These are phyloP conservation scores for Coniella vitis DNA, from an alignment of 2,329 filamentous ascomycete species.

Conservation along the genomic window DNA sequence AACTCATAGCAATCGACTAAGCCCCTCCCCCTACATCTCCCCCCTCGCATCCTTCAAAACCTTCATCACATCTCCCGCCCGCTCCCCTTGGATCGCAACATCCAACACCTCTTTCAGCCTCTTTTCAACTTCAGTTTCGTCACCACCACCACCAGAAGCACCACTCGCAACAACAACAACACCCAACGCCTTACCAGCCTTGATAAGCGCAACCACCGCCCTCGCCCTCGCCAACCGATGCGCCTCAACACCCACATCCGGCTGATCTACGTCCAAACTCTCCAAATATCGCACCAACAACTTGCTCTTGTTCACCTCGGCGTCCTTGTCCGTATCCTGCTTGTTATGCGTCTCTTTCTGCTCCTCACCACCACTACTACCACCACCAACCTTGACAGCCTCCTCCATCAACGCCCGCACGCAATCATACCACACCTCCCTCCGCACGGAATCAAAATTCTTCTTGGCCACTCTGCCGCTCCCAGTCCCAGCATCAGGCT, in stretches of 20 bases:
- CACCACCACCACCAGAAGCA: slow-evolving; percentile 24
- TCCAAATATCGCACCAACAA: slow-evolving; percentile 33
- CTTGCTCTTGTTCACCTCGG: no score
- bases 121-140: slow-evolving; percentile 11
- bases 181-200: slow-evolving; percentile 33
- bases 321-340: slow-evolving; percentile 14
- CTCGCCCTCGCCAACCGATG: slow-evolving; percentile 43
- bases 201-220: slow-evolving; percentile 35
- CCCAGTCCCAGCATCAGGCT: not conserved
- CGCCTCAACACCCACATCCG: slow-evolving; percentile 42
- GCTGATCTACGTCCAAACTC: slow-evolving; percentile 39
- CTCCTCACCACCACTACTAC: slow-evolving; percentile 5
- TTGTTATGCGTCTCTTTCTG: not conserved
- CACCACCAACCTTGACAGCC: slow-evolving; percentile 22
- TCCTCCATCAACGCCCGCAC: slow-evolving; percentile 41
- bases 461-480: slow-evolving; percentile 15
- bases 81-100: slow-evolving; percentile 24
- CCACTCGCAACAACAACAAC: no score
- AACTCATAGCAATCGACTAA: no score
- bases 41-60: slow-evolving; percentile 21
- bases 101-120: slow-evolving; percentile 39
- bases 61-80: slow-evolving; percentile 28
- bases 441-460: slow-evolving; percentile 36
- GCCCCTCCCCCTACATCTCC: no score
- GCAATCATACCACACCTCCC: slow-evolving; percentile 46